phyloP scores from a whole-genome alignment of 805 yeast genomes.

The Starmerella floris region DNA sequence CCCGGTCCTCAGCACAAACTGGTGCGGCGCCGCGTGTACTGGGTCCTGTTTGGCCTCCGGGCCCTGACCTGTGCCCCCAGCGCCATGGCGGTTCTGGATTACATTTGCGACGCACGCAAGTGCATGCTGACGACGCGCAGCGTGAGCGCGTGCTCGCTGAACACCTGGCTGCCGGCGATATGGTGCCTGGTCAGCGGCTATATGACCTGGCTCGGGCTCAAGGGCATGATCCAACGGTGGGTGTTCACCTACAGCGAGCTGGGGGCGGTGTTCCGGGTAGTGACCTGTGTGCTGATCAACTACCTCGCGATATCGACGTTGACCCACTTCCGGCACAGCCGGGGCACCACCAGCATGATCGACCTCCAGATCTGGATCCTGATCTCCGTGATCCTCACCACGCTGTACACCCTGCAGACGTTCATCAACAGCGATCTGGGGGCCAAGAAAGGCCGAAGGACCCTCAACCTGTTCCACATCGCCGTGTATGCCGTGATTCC shows the following conservation, averaged over 20 bases:
- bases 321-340: conserved; percentile 39
- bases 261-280: conserved; percentile 78
- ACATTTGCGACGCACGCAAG: conserved; percentile 28
- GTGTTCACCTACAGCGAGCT: conserved; percentile 76
- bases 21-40: conserved; percentile 19
- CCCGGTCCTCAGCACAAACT: neutral
- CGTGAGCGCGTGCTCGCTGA: conserved; percentile 15
- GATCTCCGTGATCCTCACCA: conserved; percentile 72
- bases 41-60: conserved; percentile 17
- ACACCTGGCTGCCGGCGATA: conserved; percentile 27
- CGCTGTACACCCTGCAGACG: conserved; percentile 69
- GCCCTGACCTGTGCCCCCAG: conserved; percentile 64
- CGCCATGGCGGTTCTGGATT: conserved; percentile 35
- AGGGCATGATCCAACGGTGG: conserved; percentile 83
- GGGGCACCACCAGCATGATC: conserved; percentile 54
- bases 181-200: conserved; percentile 89
- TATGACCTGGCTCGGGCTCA: conserved; percentile 68
- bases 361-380: conserved; percentile 80
- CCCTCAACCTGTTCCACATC: conserved; percentile 75
- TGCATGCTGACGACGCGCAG: conserved; percentile 8
- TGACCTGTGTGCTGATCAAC: conserved; percentile 65
- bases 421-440: conserved; percentile 60
- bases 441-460: conserved; percentile 32
- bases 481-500: conserved; percentile 98
- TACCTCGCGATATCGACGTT: conserved; percentile 58